Evolutionary conservation across 495 filamentous ascomycete species (phyloP), one percentile per base, ranked within the genome.

Genomic region (Penicillium angulare): DNA sequence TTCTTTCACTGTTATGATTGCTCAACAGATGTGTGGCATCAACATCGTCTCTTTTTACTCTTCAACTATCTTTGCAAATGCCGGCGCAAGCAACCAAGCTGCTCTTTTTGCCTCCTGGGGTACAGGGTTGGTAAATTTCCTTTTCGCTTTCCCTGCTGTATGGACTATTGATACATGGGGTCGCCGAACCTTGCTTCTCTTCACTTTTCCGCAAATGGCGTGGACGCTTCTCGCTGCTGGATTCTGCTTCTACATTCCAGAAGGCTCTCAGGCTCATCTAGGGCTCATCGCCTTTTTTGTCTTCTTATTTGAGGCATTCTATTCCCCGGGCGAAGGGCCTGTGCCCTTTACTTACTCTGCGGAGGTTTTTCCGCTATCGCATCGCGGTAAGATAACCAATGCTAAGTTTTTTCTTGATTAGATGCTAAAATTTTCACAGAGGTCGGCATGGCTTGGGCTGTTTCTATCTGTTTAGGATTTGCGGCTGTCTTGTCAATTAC

Each of bases 161-260:
- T 89, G 79, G 74, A 91, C 88, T 4, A 95, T 95, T 57, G 90
- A 95, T 66, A 91, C 88, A 7, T 93, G 83, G 44, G 90, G 90
- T 15, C 87, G 90, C 16, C 81, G 90, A 22, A 76, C 77, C 15
- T 77, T 95, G 3, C 79, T 93, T 1, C 79, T 93, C 7, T 89
- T 91, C 66, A 95, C 90, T 18, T 93, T 92, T 71, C 90, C 90
- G 0, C 79, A 90, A 42, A 92, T 93, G 89, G 82, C 79, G 17
- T 90, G 87, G 86, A 86, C 86, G 18, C 68, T 93, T 20, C 75
- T 93, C 3, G 85, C 82, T 1, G 86, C 83, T 5, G 89, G 85
- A 0, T 78, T 92, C 43, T 87, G 77, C 65, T 90, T 84, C 57
- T 80, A 83, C 34, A 82, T 92, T 35, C 84, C 84, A 0, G 50